A percentile compares a stretch with the other conserved stretches of the same genome.
Evolutionary conservation across 2,329 filamentous ascomycete genomes (phyloP).

Genomic region (Sordariomycetes sp.): DNA sequence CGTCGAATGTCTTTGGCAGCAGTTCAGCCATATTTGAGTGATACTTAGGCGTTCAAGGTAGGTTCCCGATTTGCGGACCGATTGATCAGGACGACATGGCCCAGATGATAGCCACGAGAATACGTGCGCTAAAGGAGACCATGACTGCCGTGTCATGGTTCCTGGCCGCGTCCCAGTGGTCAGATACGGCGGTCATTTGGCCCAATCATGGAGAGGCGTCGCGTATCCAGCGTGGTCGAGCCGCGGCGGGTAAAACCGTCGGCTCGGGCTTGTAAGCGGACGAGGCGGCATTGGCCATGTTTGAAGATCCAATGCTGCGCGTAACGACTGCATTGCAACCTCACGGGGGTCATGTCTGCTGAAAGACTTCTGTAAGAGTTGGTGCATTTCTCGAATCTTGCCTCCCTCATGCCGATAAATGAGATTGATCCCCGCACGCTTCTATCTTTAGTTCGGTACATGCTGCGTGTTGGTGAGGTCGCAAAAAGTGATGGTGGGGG

Average conservation of each 20-base stretch:
- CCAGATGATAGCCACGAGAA: too few relatives aligned
- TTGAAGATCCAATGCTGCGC: not conserved
- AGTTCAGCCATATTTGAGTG: too few relatives aligned
- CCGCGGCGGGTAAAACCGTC: not conserved
- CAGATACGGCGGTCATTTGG: not conserved
- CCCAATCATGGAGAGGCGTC: not conserved
- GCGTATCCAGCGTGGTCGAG: not conserved
- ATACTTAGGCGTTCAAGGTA: too few relatives aligned
- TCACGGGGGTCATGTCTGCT: too few relatives aligned
- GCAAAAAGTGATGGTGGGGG: not conserved
- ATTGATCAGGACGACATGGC: too few relatives aligned
- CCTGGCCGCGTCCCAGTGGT: not conserved
- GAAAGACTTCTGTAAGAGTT: too few relatives aligned
- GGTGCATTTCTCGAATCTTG: too few relatives aligned
- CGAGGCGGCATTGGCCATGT: not conserved
- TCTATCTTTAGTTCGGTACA: not conserved
- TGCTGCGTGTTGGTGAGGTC: too few relatives aligned
- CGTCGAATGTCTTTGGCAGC: too few relatives aligned
- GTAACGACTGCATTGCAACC: not conserved
- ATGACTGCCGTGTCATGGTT: not conserved
- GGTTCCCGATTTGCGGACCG: too few relatives aligned
- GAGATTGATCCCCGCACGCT: not conserved
- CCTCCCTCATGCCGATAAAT: too few relatives aligned
- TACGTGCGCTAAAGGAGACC: too few relatives aligned
- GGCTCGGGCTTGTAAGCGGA: conserved; percentile 1